Evolutionary conservation across 495 filamentous ascomycete species (phyloP).

Genomic region (Neurospora africana): DNA sequence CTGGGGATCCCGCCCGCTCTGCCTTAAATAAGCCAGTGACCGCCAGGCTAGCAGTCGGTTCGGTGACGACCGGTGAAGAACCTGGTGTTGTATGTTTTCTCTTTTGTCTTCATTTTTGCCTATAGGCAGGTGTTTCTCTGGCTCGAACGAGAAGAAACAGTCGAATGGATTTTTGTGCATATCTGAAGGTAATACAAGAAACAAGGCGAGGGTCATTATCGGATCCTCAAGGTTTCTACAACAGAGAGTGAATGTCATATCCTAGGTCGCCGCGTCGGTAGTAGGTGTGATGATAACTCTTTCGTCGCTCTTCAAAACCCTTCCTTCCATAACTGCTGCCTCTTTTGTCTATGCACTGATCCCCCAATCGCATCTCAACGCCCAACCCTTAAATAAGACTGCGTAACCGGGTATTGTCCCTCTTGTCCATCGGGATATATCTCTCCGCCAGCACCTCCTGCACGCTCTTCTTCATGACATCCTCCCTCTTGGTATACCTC

Average conservation of each 20-base stretch:
- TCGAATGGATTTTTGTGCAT: too few relatives aligned
- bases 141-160: too few relatives aligned
- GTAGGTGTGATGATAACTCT: not conserved
- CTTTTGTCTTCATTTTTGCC: not conserved
- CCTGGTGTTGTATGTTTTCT: not conserved
- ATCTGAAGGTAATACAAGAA: too few relatives aligned
- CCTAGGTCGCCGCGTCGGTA: not conserved
- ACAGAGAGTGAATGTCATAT: not conserved
- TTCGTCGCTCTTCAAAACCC: not conserved
- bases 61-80: not conserved
- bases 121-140: too few relatives aligned
- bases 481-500: constrained; percentile 29
- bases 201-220: too few relatives aligned
- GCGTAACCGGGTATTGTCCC: constrained; percentile 25
- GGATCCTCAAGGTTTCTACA: not conserved
- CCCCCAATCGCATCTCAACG: not conserved
- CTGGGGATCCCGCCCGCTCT: constrained; percentile 43
- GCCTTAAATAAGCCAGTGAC: constrained; percentile 28
- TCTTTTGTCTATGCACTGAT: not conserved
- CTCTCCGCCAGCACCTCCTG: constrained; percentile 36
- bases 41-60: not conserved
- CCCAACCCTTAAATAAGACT: not conserved
- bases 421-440: constrained; percentile 34
- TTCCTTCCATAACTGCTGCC: not conserved
- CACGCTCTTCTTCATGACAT: constrained; percentile 25